phyloP scores from a whole-genome alignment of 2,329 filamentous ascomycete genomes.

The Bipolaris gigantea region DNA sequence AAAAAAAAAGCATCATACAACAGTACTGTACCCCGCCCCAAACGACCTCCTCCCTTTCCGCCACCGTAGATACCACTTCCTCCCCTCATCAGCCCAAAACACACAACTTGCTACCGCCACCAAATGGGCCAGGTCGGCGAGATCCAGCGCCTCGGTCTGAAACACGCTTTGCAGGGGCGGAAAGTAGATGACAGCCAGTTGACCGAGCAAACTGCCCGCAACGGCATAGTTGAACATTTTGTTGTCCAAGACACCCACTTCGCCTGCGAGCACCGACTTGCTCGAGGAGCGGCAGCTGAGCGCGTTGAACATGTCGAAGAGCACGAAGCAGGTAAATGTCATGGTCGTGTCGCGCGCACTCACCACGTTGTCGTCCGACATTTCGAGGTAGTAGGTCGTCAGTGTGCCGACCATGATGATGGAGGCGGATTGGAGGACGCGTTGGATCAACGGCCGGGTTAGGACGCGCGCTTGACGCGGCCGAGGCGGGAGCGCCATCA shows the following conservation, averaged over 20 bases:
- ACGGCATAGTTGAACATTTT: conserved; percentile 97
- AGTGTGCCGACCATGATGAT: conserved; percentile 95
- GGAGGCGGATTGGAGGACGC: conserved; percentile 82
- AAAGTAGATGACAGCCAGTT: conserved; percentile 90
- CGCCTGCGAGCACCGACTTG: conserved; percentile 85
- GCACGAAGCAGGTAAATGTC: conserved; percentile 98
- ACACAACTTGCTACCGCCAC: conserved; percentile 80
- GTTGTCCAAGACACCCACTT: conserved; percentile 81
- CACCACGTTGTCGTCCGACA: conserved; percentile 79
- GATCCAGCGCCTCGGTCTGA: conserved; percentile 82
- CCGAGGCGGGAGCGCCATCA: conserved; percentile 89
- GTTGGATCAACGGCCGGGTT: conserved; percentile 77
- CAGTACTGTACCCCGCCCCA: conserved; percentile 44
- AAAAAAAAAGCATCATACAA: conserved; percentile 35
- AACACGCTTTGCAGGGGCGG: conserved; percentile 93
- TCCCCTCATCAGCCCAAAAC: conserved; percentile 89
- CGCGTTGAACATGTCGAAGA: conserved; percentile 99
- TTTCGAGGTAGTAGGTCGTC: conserved; percentile 87
- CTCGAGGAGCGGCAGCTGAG: conserved; percentile 87
- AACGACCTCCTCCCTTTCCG: conserved; percentile 43
- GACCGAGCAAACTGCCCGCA: conserved; percentile 77
- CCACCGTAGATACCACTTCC: conserved; percentile 68
- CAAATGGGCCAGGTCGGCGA: conserved; percentile 74
- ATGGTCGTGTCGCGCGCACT: conserved; percentile 96
- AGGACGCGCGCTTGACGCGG: conserved; percentile 86